phyloP scores from a whole-genome alignment of 208 protist genomes.

The Crithidia bombi region DNA sequence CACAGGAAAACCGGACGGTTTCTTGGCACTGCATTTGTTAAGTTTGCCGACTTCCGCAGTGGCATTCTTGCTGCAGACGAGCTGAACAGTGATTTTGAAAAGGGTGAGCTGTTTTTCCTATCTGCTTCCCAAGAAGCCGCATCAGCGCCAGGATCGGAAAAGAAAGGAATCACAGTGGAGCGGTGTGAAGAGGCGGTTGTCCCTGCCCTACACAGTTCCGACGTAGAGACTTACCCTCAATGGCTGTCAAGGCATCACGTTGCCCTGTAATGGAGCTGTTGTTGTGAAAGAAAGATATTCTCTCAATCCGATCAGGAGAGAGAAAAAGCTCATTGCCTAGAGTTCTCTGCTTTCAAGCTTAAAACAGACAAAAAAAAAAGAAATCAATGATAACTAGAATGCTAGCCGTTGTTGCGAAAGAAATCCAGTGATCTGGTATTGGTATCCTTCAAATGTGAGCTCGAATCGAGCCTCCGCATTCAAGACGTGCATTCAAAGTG shows the following conservation, averaged over 20 bases:
- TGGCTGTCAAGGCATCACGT: constrained; percentile 42
- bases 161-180: constrained; percentile 71
- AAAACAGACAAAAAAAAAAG: too few relatives aligned
- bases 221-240: constrained; percentile 51
- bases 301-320: too few relatives aligned
- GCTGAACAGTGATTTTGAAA: constrained; percentile 81
- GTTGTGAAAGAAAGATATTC: neutral
- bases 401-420: too few relatives aligned
- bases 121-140: constrained; percentile 23
- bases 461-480: too few relatives aligned
- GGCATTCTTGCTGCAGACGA: constrained; percentile 73
- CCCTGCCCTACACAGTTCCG: constrained; percentile 16
- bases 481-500: too few relatives aligned
- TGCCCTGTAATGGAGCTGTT: neutral
- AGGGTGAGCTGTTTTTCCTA: constrained; percentile 56
- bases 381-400: too few relatives aligned
- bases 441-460: too few relatives aligned
- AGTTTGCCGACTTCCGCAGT: constrained; percentile 76
- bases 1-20: constrained; percentile 72
- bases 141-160: neutral
- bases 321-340: too few relatives aligned
- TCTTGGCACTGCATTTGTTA: constrained; percentile 82
- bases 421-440: too few relatives aligned
- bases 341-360: too few relatives aligned
- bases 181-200: constrained; percentile 82